Evolutionary conservation across 768 basidiomycete species (phyloP).

Genomic region (Cyclocybe cylindracea): DNA sequence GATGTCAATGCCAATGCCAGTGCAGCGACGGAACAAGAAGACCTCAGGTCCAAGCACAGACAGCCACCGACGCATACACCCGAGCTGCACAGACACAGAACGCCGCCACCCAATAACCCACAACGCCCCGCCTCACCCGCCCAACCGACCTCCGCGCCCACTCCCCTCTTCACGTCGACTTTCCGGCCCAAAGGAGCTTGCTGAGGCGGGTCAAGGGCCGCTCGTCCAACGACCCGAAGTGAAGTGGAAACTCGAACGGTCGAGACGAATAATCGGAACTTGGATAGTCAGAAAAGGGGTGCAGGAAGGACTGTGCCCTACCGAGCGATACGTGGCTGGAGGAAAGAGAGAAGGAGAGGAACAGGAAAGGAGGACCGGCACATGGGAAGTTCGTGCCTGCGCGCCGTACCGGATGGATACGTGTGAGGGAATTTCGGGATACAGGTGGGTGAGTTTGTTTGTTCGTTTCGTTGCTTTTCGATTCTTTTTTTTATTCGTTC

Average conservation of each 20-base stretch:
- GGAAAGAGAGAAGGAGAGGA: conserved; percentile 4
- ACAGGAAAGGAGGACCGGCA: conserved; percentile 24
- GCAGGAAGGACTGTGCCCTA: no score
- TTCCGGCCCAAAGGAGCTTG: conserved; percentile 51
- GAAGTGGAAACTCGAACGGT: no score
- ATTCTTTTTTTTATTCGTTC: conserved; percentile 2
- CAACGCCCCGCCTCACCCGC: conserved; percentile 13
- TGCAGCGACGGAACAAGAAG: no score
- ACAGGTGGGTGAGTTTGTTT: conserved; percentile 82
- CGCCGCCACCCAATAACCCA: no score
- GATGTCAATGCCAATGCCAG: no score
- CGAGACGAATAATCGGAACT: no score
- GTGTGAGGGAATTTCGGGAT: conserved; percentile 87
- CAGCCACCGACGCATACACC: no score
- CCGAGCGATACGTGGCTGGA: no score
- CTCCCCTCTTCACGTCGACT: conserved; percentile 48
- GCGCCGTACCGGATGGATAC: conserved; percentile 77
- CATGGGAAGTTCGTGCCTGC: conserved; percentile 73
- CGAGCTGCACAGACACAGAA: no score
- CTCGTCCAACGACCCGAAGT: no score
- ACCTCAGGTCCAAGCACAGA: no score
- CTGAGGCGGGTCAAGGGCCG: conserved; percentile 25
- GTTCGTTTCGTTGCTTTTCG: conserved; percentile 40
- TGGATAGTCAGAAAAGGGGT: background rate
- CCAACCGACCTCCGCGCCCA: conserved; percentile 25